These are phyloP conservation scores for Aureobasidium sp. DNA, from an alignment of 2,329 filamentous ascomycete species.

Conservation along the genomic window DNA sequence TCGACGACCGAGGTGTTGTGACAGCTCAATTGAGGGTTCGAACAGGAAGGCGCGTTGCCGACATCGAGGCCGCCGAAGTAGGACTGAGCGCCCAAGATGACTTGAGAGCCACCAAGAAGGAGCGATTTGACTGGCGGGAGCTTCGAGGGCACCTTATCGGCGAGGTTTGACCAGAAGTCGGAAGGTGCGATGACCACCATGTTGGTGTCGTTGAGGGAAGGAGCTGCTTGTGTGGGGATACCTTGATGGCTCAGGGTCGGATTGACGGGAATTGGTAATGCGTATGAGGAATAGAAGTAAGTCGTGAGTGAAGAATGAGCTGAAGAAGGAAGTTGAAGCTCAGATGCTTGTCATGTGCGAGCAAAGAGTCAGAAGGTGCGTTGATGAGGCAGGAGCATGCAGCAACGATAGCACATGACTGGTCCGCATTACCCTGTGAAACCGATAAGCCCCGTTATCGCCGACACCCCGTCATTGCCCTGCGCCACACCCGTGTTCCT, in stretches of 20 bases:
- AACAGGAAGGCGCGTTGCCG: constrained; percentile 22
- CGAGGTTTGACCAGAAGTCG: constrained; percentile 16
- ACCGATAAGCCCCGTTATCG: constrained; percentile 5
- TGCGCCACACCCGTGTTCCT: constrained; percentile 14
- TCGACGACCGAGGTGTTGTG: constrained; percentile 54
- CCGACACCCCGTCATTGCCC: neutral
- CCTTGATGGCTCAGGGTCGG: neutral
- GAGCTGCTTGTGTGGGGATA: neutral
- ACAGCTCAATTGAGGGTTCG: constrained; percentile 51
- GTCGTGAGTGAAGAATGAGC: no score
- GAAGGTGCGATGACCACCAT: neutral
- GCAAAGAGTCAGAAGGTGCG: neutral
- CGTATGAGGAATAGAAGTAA: neutral
- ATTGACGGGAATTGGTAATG: neutral
- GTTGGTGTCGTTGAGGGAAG: neutral
- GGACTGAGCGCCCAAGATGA: neutral
- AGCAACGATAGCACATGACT: constrained; percentile 8
- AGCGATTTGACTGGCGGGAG: constrained; percentile 7
- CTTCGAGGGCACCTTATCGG: neutral
- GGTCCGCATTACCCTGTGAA: neutral
- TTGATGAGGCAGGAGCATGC: neutral
- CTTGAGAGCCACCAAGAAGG: constrained; percentile 8
- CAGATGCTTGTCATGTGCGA: neutral
- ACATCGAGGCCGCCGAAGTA: constrained; percentile 3
- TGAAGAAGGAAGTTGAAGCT: neutral